Percentiles rank a stretch among this genome's conserved stretches.
These are phyloP conservation scores for Tetracentron sinense DNA, from an alignment of 164 flowering plant genomes.

Conservation along the genomic window DNA sequence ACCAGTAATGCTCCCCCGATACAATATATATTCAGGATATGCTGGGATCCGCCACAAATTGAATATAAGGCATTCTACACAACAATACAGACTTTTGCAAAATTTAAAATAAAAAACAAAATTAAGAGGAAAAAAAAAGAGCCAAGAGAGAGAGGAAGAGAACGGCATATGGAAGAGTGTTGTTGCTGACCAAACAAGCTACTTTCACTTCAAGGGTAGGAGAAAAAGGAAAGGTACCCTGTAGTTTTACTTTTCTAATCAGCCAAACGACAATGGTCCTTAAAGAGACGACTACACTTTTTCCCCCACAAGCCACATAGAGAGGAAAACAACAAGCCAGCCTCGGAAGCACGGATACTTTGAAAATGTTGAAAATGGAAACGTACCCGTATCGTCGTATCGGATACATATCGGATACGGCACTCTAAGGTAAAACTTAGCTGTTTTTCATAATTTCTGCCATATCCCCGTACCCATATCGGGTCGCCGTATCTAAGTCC, in stretches of 20 bases:
- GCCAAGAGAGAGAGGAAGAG: slow-evolving; percentile 20
- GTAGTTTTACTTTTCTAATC: slow-evolving; percentile 38
- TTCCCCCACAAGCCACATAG: slow-evolving; percentile 32
- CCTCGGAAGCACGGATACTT: too few species aligned
- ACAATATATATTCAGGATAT: too few species aligned
- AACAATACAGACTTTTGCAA: not conserved
- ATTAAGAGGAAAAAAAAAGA: slow-evolving; percentile 14
- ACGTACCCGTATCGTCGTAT: too few species aligned
- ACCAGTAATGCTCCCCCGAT: too few species aligned
- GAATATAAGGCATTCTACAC: too few species aligned
- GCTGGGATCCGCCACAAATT: too few species aligned
- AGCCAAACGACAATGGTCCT: slow-evolving; percentile 52
- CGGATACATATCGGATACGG: too few species aligned
- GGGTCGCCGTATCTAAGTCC: too few species aligned
- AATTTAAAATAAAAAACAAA: too few species aligned
- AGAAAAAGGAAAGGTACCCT: slow-evolving; percentile 29
- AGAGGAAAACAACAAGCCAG: slow-evolving; percentile 28
- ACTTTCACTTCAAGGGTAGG: slow-evolving; percentile 43
- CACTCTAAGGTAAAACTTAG: too few species aligned
- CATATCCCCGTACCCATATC: too few species aligned
- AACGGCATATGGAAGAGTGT: slow-evolving; percentile 25
- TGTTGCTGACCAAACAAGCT: slow-evolving; percentile 59
- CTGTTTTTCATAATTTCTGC: too few species aligned
- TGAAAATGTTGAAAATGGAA: slow-evolving; percentile 13
- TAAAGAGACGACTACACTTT: slow-evolving; percentile 36